Evolutionary conservation across 805 yeast species (phyloP).

Genomic region (Ogataea glucozyma): DNA sequence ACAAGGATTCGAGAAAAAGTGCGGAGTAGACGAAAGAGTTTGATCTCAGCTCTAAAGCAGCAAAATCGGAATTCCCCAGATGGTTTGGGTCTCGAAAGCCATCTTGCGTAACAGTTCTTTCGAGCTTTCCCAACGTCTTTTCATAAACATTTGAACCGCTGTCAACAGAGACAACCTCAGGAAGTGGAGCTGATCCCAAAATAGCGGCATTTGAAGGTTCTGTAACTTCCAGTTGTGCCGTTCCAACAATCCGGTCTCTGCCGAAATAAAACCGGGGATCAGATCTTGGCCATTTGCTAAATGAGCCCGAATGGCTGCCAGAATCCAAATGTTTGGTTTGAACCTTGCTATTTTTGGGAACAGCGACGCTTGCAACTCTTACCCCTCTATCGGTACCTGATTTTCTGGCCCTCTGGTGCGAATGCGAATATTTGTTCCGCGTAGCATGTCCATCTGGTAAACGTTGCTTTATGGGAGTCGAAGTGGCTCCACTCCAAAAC

Average conservation of each 20-base stretch:
- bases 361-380: too few relatives aligned
- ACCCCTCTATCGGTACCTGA: too few relatives aligned
- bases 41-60: conserved; percentile 7
- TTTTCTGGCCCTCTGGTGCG: too few relatives aligned
- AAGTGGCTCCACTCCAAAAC: too few relatives aligned
- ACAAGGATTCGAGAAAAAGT: conserved; percentile 18
- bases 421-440: too few relatives aligned
- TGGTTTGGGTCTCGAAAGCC: conserved; percentile 3
- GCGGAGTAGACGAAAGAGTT: conserved; percentile 22
- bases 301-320: too few relatives aligned
- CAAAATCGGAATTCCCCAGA: conserved; percentile 15
- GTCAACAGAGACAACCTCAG: too few relatives aligned
- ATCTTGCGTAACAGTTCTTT: conserved; percentile 2
- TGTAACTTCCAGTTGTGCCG: conserved; percentile 32
- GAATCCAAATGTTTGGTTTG: not conserved
- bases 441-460: too few relatives aligned
- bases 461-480: too few relatives aligned
- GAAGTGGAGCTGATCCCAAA: too few relatives aligned
- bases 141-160: not conserved
- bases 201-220: not conserved
- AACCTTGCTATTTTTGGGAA: not conserved
- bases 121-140: conserved; percentile 1
- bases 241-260: conserved; percentile 26
- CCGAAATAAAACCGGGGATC: conserved; percentile 24
- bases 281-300: not conserved